phyloP scores from a whole-genome alignment of 768 basidiomycete species.

The Collybia mongolica region DNA sequence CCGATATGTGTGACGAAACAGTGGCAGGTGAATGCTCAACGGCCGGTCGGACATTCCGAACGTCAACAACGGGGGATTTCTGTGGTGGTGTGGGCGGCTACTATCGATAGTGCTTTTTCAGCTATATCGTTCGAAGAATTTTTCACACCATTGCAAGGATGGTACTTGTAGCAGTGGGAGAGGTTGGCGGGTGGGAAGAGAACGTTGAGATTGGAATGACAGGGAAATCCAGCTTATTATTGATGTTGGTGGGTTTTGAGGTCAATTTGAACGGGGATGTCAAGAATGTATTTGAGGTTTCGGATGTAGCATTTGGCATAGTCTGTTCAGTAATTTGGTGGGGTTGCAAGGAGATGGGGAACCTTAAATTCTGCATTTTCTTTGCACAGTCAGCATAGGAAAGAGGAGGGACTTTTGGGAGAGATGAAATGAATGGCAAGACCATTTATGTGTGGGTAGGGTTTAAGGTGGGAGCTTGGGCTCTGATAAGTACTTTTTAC shows the following conservation, averaged over 20 bases:
- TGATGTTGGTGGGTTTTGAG: conserved; percentile 4
- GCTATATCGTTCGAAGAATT: conserved; percentile 12
- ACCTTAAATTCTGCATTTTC: conserved; percentile 40
- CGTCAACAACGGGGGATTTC: conserved; percentile 21
- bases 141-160: conserved; percentile 3
- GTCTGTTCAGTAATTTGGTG: conserved; percentile 6
- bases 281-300: conserved; percentile 4
- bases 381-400: conserved; percentile 60
- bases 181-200: neutral
- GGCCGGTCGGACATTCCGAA: conserved; percentile 29
- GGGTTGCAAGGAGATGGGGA: conserved; percentile 20
- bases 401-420: conserved; percentile 31
- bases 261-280: conserved; percentile 3
- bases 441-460: conserved; percentile 15
- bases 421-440: conserved; percentile 16
- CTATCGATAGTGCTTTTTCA: conserved; percentile 16
- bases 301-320: conserved; percentile 1
- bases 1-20: neutral
- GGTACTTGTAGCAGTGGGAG: conserved; percentile 1
- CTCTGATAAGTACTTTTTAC: conserved; percentile 9
- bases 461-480: conserved; percentile 5
- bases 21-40: conserved; percentile 15
- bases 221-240: conserved; percentile 1
- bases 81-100: conserved; percentile 13
- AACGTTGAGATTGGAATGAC: conserved; percentile 7